A percentile compares a stretch with the other conserved stretches of the same genome.
Evolutionary conservation across 179 eudicot species (phyloP).

Genomic region (Beta lomatogona): DNA sequence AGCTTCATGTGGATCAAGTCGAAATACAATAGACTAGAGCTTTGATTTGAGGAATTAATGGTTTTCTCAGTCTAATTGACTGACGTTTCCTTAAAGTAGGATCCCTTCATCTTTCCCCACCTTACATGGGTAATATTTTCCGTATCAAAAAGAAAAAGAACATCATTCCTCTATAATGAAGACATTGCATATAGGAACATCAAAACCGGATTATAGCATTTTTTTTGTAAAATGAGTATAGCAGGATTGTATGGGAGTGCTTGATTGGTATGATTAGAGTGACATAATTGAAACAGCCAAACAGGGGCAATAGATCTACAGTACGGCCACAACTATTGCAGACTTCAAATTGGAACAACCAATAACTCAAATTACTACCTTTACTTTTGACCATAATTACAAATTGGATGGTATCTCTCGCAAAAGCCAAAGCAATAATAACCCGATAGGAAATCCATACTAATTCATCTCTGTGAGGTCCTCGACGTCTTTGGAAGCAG

Average conservation of each 20-base stretch:
- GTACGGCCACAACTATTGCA: constrained; percentile 21
- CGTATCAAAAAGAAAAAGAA: too few species aligned
- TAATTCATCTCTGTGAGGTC: constrained; percentile 42
- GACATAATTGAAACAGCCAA: constrained; percentile 10
- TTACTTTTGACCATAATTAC: constrained; percentile 36
- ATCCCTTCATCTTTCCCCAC: too few species aligned
- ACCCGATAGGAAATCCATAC: constrained; percentile 2
- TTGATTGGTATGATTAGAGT: neutral
- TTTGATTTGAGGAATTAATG: too few species aligned
- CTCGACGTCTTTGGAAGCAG: constrained; percentile 75
- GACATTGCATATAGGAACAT: too few species aligned
- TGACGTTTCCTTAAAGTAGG: too few species aligned
- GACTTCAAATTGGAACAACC: constrained; percentile 21
- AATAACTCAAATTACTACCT: constrained; percentile 19
- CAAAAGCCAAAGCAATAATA: constrained; percentile 18
- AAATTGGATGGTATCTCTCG: constrained; percentile 23
- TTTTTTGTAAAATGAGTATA: too few species aligned
- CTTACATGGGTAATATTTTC: too few species aligned
- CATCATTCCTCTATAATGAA: too few species aligned
- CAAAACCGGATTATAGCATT: too few species aligned
- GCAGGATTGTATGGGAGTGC: neutral
- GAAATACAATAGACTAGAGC: too few species aligned
- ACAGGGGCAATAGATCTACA: constrained; percentile 32
- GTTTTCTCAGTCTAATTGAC: too few species aligned
- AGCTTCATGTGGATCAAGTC: too few species aligned